Conservation (phyloP, 2,329 filamentous ascomycete genomes). For the Sporothrix phasma region DNA sequence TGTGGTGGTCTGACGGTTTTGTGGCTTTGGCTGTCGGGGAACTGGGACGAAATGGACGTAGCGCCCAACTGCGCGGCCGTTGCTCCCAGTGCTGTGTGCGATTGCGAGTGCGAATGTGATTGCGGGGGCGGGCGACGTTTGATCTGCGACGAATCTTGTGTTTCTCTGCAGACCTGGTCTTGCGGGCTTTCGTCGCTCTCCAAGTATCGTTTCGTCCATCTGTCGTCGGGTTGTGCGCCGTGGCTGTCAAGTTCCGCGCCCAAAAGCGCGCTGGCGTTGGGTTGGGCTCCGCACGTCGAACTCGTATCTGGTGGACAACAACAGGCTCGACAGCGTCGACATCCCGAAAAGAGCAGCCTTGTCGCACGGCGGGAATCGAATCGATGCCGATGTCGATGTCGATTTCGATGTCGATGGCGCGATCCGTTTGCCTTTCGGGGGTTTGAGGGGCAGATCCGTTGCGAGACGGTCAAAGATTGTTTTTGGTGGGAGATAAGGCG, state of each 20-base stretch:
- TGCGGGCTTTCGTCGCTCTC: background rate
- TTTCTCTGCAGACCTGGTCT: background rate
- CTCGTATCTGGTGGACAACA: background rate
- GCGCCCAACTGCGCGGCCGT: background rate
- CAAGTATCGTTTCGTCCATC: background rate
- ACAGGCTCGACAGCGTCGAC: background rate
- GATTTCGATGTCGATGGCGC: no score
- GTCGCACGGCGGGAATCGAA: background rate
- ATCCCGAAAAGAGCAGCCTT: background rate
- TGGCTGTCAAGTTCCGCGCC: no score
- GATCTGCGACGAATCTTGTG: background rate
- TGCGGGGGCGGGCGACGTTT: background rate
- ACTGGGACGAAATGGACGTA: background rate
- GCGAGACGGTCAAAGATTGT: background rate
- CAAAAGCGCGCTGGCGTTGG: background rate
- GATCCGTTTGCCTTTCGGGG: no score
- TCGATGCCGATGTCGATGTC: no score
- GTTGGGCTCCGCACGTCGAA: background rate
- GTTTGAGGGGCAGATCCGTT: no score
- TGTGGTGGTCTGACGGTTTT: background rate
- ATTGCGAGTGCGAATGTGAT: background rate
- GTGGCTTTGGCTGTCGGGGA: no score
- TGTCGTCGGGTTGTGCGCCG: background rate
- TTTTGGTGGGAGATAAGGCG: constrained; percentile 1
- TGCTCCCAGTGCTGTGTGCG: background rate